Evolutionary conservation across 345 rosid species (phyloP).

Genomic region (Populus davidiana): DNA sequence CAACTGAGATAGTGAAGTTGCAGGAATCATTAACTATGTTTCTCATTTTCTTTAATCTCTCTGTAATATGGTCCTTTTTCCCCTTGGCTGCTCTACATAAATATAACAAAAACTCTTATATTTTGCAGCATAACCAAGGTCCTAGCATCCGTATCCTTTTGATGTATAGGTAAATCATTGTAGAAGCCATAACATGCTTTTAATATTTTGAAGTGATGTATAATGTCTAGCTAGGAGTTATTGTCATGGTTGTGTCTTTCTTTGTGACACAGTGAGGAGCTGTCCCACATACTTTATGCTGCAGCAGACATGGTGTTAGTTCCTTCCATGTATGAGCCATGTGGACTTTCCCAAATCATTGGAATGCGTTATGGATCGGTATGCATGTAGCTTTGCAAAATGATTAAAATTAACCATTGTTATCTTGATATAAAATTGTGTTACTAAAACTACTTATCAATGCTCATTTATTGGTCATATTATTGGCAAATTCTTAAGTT

Average conservation of each 20-base stretch:
- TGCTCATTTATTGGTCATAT: background rate
- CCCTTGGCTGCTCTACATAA: background rate
- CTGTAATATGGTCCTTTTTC: background rate
- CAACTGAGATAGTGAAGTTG: background rate
- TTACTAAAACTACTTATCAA: background rate
- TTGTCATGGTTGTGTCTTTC: background rate
- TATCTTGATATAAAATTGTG: background rate
- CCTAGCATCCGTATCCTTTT: constrained; percentile 41
- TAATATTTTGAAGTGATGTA: background rate
- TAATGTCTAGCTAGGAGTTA: background rate
- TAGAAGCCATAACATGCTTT: background rate
- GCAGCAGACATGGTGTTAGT: constrained; percentile 59
- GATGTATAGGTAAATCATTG: constrained; percentile 44
- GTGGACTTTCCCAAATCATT: constrained; percentile 66
- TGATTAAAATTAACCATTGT: background rate
- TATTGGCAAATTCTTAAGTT: background rate
- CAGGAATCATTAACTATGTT: background rate
- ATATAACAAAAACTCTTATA: background rate
- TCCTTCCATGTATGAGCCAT: constrained; percentile 62
- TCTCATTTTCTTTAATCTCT: background rate
- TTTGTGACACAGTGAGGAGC: constrained; percentile 43
- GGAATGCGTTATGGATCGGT: constrained; percentile 64
- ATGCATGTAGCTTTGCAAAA: constrained; percentile 17
- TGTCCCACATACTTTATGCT: constrained; percentile 63
- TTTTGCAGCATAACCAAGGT: constrained; percentile 48